These are phyloP conservation scores for Ustilago shanxiensis DNA, from an alignment of 1,284 basidiomycete genomes.

Conservation along the genomic window DNA sequence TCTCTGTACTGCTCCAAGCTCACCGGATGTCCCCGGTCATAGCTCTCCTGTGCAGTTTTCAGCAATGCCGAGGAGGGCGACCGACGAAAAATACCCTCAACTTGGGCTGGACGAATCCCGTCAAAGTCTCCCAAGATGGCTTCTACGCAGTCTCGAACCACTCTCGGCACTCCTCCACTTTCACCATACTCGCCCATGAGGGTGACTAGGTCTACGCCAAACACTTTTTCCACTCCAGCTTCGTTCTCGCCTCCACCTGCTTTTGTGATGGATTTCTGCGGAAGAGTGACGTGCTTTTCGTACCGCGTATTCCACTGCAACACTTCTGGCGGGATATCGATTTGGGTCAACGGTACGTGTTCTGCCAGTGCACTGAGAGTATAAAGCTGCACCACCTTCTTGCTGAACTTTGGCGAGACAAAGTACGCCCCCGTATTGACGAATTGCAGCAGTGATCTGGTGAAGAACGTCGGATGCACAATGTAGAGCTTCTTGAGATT, in stretches of 20 bases:
- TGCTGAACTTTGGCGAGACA: conserved; percentile 89
- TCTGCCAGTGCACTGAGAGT: conserved; percentile 81
- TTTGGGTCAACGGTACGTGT: conserved; percentile 82
- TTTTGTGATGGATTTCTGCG: neutral
- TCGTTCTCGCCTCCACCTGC: conserved; percentile 1
- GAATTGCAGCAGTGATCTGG: conserved; percentile 77
- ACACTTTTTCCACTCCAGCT: conserved; percentile 78
- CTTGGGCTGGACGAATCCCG: conserved; percentile 74
- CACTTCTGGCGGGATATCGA: conserved; percentile 83
- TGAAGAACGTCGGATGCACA: conserved; percentile 86
- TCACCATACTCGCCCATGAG: conserved; percentile 83
- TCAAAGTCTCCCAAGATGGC: conserved; percentile 72
- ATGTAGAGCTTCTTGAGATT: conserved; percentile 87
- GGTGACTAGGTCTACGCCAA: conserved; percentile 82
- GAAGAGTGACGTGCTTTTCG: conserved; percentile 33
- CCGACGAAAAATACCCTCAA: conserved; percentile 83
- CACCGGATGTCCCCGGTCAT: conserved; percentile 84
- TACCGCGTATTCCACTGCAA: conserved; percentile 74
- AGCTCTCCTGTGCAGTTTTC: conserved; percentile 81
- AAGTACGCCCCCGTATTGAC: conserved; percentile 86
- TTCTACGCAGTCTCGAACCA: conserved; percentile 81
- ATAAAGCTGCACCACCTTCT: conserved; percentile 80
- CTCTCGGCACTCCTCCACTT: conserved; percentile 81
- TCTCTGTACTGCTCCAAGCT: conserved; percentile 80
- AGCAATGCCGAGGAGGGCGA: conserved; percentile 80